Conservation (phyloP, 2,329 filamentous ascomycete genomes). For the Paracorniculantispora psalliotae region DNA sequence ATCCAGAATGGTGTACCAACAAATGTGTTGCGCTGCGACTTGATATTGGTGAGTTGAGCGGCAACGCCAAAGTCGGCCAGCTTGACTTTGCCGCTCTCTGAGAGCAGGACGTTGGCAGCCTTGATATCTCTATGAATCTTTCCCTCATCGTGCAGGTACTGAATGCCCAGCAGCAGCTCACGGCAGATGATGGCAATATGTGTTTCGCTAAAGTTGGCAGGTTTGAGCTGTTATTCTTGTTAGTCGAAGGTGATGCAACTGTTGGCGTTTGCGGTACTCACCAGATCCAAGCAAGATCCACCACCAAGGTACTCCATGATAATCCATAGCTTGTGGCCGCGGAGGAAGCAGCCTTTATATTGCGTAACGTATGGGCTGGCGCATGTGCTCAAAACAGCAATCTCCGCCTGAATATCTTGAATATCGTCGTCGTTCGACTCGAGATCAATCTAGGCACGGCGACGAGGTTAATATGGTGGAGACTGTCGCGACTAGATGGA, state of each 20-base stretch:
- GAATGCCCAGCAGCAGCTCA: slow-evolving; percentile 81
- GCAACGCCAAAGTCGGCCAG: slow-evolving; percentile 96
- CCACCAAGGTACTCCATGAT: slow-evolving; percentile 98
- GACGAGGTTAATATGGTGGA: background rate
- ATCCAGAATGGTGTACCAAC: slow-evolving; percentile 98
- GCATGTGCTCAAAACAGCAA: slow-evolving; percentile 90
- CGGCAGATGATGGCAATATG: slow-evolving; percentile 94
- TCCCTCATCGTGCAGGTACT: slow-evolving; percentile 88
- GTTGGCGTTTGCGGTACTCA: slow-evolving; percentile 38
- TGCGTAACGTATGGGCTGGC: slow-evolving; percentile 90
- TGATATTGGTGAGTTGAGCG: slow-evolving; percentile 93
- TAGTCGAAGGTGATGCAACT: slow-evolving; percentile 19
- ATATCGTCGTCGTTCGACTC: slow-evolving; percentile 99
- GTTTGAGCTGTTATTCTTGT: slow-evolving; percentile 66
- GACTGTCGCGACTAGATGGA: background rate
- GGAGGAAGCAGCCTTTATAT: slow-evolving; percentile 94
- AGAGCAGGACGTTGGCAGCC: slow-evolving; percentile 92
- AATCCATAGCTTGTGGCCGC: slow-evolving; percentile 96
- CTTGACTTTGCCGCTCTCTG: slow-evolving; percentile 85
- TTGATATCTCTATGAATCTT: slow-evolving; percentile 98
- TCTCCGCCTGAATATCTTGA: slow-evolving; percentile 95
- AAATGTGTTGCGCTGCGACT: slow-evolving; percentile 94
- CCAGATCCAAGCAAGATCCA: slow-evolving; percentile 89
- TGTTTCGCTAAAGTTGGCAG: slow-evolving; percentile 78
- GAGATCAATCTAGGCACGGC: slow-evolving; percentile 75